Conservation (phyloP, 345 rosid species). For the Eucalyptus dawsonii region DNA sequence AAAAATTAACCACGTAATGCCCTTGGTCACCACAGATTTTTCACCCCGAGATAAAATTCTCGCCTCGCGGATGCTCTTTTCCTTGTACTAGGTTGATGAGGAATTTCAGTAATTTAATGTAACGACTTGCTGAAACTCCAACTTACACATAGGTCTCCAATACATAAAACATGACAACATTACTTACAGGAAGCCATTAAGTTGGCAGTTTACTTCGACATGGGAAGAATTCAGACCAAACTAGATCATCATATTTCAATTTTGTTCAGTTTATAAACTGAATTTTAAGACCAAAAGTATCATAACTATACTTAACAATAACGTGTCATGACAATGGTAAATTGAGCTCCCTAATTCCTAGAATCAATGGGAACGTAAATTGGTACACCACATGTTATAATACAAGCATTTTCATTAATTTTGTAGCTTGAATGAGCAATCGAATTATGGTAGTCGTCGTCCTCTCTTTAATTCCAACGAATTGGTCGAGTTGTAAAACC, state of each 20-base stretch:
- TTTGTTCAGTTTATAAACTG: neutral
- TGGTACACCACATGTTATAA: neutral
- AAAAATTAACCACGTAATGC: neutral
- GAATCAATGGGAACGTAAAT: neutral
- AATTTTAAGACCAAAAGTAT: neutral
- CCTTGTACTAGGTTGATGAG: neutral
- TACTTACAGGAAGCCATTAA: neutral
- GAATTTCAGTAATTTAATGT: neutral
- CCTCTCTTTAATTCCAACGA: neutral
- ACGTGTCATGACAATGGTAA: accelerated
- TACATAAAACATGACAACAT: neutral
- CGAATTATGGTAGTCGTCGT: neutral
- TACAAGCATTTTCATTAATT: neutral
- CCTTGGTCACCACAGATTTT: accelerated
- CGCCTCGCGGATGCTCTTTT: no score
- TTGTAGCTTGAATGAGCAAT: neutral
- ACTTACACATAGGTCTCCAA: neutral
- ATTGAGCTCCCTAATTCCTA: neutral
- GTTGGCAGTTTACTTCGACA: neutral
- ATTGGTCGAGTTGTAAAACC: neutral
- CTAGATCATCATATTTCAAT: neutral
- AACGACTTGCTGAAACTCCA: neutral
- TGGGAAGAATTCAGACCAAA: accelerated
- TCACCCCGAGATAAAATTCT: no score
- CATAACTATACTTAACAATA: neutral